phyloP scores from a whole-genome alignment of 208 protist genomes.

The Leishmania turanica region DNA sequence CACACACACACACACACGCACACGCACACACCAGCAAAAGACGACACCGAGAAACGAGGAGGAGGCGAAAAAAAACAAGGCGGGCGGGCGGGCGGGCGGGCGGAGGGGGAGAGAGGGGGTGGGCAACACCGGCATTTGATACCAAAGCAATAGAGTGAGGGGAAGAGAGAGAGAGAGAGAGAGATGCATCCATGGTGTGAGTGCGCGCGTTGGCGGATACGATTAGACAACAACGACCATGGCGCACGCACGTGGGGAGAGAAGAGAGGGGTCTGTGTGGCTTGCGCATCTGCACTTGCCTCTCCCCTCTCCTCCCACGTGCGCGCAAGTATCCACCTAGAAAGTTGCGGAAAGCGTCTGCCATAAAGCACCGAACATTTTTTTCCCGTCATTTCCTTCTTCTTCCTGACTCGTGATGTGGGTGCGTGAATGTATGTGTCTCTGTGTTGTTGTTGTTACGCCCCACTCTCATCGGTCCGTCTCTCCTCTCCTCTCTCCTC shows the following conservation, averaged over 20 bases:
- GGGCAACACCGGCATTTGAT: too few species aligned
- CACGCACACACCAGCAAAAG: too few species aligned
- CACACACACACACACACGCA: too few species aligned
- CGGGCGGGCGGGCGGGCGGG: too few species aligned
- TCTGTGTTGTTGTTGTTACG: not conserved
- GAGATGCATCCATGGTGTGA: not conserved
- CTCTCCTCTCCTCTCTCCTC: not conserved
- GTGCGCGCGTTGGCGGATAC: not conserved
- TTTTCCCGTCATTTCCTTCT: not conserved
- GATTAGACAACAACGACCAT: not conserved
- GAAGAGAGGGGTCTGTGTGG: not conserved
- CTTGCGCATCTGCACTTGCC: not conserved
- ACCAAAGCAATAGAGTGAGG: too few species aligned
- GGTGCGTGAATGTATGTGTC: slow-evolving; percentile 9
- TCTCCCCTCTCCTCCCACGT: not conserved
- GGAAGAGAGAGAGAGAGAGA: not conserved
- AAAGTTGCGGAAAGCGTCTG: not conserved
- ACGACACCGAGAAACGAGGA: not conserved
- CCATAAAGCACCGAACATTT: not conserved
- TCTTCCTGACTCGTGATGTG: slow-evolving; percentile 3
- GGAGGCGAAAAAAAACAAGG: too few species aligned
- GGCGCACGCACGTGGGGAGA: not conserved
- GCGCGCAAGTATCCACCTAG: not conserved
- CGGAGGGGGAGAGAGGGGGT: too few species aligned
- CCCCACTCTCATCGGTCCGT: not conserved